A percentile compares a stretch with the other conserved stretches of the same genome.
phyloP scores from a whole-genome alignment of 2,329 filamentous ascomycete species.

The Venturia effusa region DNA sequence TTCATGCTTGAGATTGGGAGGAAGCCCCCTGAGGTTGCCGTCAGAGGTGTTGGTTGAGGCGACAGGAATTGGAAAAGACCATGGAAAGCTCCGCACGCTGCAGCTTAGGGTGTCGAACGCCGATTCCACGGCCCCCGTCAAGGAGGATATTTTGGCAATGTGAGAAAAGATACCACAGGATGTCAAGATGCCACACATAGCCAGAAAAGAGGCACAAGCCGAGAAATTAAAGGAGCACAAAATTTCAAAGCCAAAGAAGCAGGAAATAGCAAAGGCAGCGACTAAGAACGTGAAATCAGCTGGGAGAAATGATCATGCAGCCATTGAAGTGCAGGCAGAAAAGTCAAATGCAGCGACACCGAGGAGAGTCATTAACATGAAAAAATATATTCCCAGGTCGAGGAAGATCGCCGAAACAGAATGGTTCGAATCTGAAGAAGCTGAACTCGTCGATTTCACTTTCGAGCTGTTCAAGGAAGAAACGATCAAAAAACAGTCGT shows the following conservation, averaged over 20 bases:
- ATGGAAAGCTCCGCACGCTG: not conserved
- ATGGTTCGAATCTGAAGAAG: not conserved
- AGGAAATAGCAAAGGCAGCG: not conserved
- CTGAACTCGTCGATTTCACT: not conserved
- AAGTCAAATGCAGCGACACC: too few species aligned
- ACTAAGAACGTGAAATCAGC: not conserved
- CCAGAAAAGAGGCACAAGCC: not conserved
- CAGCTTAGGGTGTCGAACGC: not conserved
- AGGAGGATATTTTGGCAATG: not conserved
- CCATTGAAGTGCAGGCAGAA: not conserved
- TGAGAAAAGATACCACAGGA: not conserved
- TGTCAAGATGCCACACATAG: not conserved
- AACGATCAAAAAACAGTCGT: not conserved
- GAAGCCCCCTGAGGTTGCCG: not conserved
- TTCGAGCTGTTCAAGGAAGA: not conserved
- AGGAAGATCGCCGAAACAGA: not conserved
- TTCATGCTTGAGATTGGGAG: not conserved
- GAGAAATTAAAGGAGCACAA: not conserved
- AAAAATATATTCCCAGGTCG: not conserved
- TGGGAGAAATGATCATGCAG: not conserved
- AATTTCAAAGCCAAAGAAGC: too few species aligned
- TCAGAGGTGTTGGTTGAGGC: not conserved
- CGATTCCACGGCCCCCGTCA: not conserved
- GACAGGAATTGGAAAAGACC: not conserved
- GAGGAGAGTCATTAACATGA: not conserved